phyloP scores from a whole-genome alignment of 2,329 filamentous ascomycete genomes.

The Aspergillus sp. region DNA sequence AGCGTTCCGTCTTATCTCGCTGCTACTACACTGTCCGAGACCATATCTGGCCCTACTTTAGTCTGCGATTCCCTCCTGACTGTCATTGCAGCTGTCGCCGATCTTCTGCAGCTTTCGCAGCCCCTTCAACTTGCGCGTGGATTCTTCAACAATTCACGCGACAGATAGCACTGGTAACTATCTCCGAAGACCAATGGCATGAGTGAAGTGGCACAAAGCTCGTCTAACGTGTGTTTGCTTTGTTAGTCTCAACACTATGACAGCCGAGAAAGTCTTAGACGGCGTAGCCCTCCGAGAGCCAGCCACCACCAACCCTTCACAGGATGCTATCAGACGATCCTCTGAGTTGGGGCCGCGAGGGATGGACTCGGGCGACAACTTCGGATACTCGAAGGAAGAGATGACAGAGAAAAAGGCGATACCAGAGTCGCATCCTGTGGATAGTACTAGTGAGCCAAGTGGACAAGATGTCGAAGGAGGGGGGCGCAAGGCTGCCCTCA shows the following conservation, averaged over 20 bases:
- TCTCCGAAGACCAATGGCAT: neutral
- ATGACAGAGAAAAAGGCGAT: conserved; percentile 4
- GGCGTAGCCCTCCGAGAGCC: conserved; percentile 2
- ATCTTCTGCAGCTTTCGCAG: neutral
- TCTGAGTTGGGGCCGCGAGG: neutral
- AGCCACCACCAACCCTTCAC: neutral
- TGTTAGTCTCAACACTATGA: conserved; percentile 1
- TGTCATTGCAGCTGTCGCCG: neutral
- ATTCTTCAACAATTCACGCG: neutral
- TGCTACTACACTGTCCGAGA: neutral
- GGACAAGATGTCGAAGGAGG: conserved; percentile 8
- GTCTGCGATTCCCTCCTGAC: neutral
- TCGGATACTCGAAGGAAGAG: neutral
- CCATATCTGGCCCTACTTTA: neutral
- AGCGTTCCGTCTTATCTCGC: conserved; percentile 4
- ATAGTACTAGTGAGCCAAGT: conserved; percentile 6
- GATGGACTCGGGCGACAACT: neutral
- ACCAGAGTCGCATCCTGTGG: conserved; percentile 1
- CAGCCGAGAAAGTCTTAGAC: conserved; percentile 3
- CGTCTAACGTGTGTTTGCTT: neutral
- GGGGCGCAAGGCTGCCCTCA: conserved; percentile 1
- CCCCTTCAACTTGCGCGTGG: neutral
- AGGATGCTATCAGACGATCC: conserved; percentile 6
- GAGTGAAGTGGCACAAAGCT: neutral
- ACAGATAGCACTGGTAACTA: neutral